These are phyloP conservation scores for Pythium pyrilobum DNA, from an alignment of 352 stramenopile species.

Conservation along the genomic window DNA sequence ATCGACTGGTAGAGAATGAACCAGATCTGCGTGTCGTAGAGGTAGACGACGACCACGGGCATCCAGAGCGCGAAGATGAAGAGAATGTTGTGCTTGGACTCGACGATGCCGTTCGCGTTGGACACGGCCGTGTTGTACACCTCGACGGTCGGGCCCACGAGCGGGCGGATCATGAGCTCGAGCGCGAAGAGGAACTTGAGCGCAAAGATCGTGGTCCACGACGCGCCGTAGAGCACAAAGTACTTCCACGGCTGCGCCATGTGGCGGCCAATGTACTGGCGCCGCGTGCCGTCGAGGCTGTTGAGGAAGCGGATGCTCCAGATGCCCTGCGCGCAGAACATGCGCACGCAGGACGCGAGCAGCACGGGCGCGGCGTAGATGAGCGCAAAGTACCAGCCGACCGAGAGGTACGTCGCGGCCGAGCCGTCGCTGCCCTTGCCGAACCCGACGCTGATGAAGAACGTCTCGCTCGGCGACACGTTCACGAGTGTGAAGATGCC, in stretches of 20 bases:
- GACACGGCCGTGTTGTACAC: slow-evolving; percentile 53
- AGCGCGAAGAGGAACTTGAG: slow-evolving; percentile 78
- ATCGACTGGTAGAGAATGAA: slow-evolving; percentile 80
- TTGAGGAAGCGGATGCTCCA: slow-evolving; percentile 63
- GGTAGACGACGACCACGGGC: slow-evolving; percentile 77
- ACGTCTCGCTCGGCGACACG: slow-evolving; percentile 54
- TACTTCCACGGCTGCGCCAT: slow-evolving; percentile 58
- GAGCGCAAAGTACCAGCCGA: slow-evolving; percentile 50
- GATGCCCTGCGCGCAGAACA: slow-evolving; percentile 42
- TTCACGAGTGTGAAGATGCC: slow-evolving; percentile 52
- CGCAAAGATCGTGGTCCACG: slow-evolving; percentile 68
- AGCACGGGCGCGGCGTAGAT: slow-evolving; percentile 59
- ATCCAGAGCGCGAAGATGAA: slow-evolving; percentile 78
- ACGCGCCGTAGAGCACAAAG: slow-evolving; percentile 58
- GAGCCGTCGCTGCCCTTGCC: slow-evolving; percentile 34
- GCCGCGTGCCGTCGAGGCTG: slow-evolving; percentile 57
- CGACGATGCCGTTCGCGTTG: slow-evolving; percentile 35
- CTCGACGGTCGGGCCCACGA: slow-evolving; percentile 70
- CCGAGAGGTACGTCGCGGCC: slow-evolving; percentile 50
- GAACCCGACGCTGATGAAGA: slow-evolving; percentile 40
- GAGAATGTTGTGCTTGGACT: slow-evolving; percentile 74
- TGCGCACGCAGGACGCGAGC: slow-evolving; percentile 37
- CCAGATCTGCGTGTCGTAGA: slow-evolving; percentile 88
- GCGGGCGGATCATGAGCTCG: slow-evolving; percentile 80
- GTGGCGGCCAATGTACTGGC: slow-evolving; percentile 72